Percentiles rank a stretch among this genome's conserved stretches.
Evolutionary conservation across 495 filamentous ascomycete genomes (phyloP).

Genomic region (Podospora bellae-mahoneyi): DNA sequence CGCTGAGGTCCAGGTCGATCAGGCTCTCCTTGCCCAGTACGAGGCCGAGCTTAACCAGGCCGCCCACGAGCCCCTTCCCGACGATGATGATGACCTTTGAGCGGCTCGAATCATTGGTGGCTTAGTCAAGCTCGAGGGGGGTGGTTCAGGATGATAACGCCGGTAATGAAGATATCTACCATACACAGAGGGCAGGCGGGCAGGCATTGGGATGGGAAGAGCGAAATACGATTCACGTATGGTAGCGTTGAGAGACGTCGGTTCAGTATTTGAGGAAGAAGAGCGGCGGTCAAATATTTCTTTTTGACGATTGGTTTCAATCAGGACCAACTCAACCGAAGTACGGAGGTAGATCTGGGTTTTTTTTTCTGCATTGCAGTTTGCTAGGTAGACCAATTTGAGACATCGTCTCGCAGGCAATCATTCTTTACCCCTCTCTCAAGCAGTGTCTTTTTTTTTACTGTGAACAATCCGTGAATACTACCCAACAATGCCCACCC

Average conservation of each 20-base stretch:
- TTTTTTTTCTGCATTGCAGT: constrained; percentile 26
- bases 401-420: constrained; percentile 19
- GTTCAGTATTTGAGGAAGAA: constrained; percentile 14
- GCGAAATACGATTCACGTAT: constrained; percentile 12
- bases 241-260: constrained; percentile 14
- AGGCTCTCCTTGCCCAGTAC: constrained; percentile 75
- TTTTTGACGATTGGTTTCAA: constrained; percentile 16
- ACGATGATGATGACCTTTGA: constrained; percentile 74
- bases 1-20: constrained; percentile 84
- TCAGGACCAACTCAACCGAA: constrained; percentile 18
- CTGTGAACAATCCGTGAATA: neutral
- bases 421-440: neutral
- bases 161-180: constrained; percentile 33
- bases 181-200: constrained; percentile 25
- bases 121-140: constrained; percentile 15
- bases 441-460: neutral
- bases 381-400: constrained; percentile 28
- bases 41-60: constrained; percentile 84
- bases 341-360: constrained; percentile 30
- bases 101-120: constrained; percentile 17
- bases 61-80: constrained; percentile 79
- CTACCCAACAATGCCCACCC: neutral
- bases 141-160: constrained; percentile 29
- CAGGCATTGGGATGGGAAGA: constrained; percentile 24
- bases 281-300: constrained; percentile 23